These are phyloP conservation scores for Penicilliopsis zonata DNA, from an alignment of 495 filamentous ascomycete species.

Conservation along the genomic window DNA sequence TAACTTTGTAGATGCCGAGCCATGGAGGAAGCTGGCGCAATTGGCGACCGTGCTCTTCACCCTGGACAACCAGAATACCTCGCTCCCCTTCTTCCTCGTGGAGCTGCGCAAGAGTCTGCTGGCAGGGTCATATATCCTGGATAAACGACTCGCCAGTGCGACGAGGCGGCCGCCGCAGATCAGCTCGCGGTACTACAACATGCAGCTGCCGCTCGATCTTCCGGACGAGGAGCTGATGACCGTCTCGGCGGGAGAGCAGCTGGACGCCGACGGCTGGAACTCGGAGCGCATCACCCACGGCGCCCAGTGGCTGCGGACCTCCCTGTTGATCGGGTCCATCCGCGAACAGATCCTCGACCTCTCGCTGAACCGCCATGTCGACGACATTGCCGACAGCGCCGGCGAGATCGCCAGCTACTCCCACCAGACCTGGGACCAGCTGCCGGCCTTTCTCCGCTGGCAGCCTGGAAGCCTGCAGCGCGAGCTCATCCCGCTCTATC, in stretches of 20 bases:
- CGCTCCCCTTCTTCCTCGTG: conserved; percentile 25
- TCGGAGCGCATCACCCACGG: conserved; percentile 15
- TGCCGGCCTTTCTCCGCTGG: conserved; percentile 9
- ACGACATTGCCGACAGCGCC: no score
- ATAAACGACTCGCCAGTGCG: conserved; percentile 30
- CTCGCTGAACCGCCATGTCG: conserved; percentile 20
- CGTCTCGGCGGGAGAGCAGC: conserved; percentile 18
- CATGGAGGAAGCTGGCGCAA: conserved; percentile 4
- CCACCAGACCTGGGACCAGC: conserved; percentile 3
- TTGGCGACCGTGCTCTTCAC: conserved; percentile 10
- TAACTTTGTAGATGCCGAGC: conserved; percentile 2
- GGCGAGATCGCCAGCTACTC: conserved; percentile 2
- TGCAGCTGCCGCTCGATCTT: conserved; percentile 37
- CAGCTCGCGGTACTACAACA: conserved; percentile 28
- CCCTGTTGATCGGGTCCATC: conserved; percentile 23
- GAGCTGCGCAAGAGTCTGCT: conserved; percentile 30
- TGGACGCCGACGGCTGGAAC: conserved; percentile 37
- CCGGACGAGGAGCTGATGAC: conserved; percentile 26
- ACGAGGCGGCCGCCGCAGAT: conserved; percentile 33
- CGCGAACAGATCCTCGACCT: conserved; percentile 39
- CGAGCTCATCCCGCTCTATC: conserved; percentile 12
- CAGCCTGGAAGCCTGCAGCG: conserved; percentile 8
- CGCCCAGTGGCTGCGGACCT: conserved; percentile 26
- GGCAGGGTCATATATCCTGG: conserved; percentile 21
- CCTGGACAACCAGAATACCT: conserved; percentile 14